Evolutionary conservation across 108 stramenopile genomes (phyloP).

Genomic region (Parmales sp.): DNA sequence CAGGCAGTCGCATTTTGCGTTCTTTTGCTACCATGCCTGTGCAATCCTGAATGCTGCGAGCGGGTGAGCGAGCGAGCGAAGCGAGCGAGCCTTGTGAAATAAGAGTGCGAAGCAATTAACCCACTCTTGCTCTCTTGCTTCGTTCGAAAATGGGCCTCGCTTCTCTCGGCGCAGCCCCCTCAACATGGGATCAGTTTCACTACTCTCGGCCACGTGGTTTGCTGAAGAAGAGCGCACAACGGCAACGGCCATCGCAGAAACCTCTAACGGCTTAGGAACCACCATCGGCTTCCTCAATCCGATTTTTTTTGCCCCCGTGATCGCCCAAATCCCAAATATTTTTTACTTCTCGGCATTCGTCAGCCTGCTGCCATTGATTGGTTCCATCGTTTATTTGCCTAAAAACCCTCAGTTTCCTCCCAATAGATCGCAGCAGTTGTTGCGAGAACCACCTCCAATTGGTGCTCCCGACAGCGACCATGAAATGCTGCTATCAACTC

Average conservation of each 20-base stretch:
- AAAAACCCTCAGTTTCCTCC: neutral
- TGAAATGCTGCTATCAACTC: neutral
- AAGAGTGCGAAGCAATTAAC: too few relatives aligned
- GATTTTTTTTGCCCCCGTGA: neutral
- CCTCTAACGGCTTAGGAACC: neutral
- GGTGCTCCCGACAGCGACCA: too few relatives aligned
- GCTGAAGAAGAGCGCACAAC: neutral
- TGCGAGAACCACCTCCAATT: neutral
- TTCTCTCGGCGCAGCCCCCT: too few relatives aligned
- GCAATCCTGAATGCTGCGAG: neutral
- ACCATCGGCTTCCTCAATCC: neutral
- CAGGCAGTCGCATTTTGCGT: neutral
- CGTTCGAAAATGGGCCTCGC: too few relatives aligned
- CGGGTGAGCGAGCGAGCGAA: too few relatives aligned
- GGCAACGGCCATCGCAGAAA: neutral
- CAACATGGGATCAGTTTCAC: neutral
- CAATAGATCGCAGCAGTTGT: neutral
- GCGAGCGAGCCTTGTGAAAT: too few relatives aligned
- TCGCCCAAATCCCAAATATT: neutral
- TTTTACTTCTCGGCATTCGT: neutral
- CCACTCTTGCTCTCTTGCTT: too few relatives aligned
- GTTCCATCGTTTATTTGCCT: neutral
- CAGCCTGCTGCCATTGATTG: neutral
- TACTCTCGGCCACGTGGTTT: neutral
- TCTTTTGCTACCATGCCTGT: neutral